Percentiles rank a stretch among this genome's conserved stretches.
phyloP scores from a whole-genome alignment of 495 filamentous ascomycete genomes.

The Aeminium ludgeri region DNA sequence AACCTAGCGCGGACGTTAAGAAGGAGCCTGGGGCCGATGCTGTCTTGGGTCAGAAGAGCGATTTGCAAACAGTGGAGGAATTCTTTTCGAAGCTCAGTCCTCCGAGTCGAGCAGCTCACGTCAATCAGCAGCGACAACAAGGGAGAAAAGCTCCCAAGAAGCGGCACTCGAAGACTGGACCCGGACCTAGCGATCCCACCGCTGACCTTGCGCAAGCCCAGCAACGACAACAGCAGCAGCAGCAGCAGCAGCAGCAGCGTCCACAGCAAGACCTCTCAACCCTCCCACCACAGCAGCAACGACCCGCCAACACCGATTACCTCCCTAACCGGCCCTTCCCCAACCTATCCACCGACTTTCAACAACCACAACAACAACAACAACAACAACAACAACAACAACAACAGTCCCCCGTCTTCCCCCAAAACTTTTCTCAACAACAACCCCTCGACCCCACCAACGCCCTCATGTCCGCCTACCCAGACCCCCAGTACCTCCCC shows the following conservation, averaged over 20 bases:
- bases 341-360: too few species aligned
- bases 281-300: constrained; percentile 19
- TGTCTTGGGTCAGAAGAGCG: constrained; percentile 66
- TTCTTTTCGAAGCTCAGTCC: constrained; percentile 78
- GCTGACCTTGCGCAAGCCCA: constrained; percentile 1
- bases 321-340: too few species aligned
- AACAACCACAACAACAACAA: constrained; percentile 2
- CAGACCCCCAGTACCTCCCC: constrained; percentile 25
- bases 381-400: too few species aligned
- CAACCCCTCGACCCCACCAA: constrained; percentile 31
- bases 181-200: constrained; percentile 1
- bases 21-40: constrained; percentile 65
- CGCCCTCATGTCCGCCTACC: constrained; percentile 14
- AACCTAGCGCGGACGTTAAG: constrained; percentile 44
- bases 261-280: constrained; percentile 15
- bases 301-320: too few species aligned
- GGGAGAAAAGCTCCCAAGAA: constrained; percentile 26
- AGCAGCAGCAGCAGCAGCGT: constrained; percentile 7
- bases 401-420: constrained; percentile 28
- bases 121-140: constrained; percentile 2
- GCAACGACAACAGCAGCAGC: constrained; percentile 18
- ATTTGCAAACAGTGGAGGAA: constrained; percentile 85
- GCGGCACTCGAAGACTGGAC: constrained; percentile 13
- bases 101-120: constrained; percentile 32
- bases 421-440: constrained; percentile 27